Base-by-base conservation (phyloP, 192 early-diverging fungal genomes). In the Linnemannia zychae region DNA sequence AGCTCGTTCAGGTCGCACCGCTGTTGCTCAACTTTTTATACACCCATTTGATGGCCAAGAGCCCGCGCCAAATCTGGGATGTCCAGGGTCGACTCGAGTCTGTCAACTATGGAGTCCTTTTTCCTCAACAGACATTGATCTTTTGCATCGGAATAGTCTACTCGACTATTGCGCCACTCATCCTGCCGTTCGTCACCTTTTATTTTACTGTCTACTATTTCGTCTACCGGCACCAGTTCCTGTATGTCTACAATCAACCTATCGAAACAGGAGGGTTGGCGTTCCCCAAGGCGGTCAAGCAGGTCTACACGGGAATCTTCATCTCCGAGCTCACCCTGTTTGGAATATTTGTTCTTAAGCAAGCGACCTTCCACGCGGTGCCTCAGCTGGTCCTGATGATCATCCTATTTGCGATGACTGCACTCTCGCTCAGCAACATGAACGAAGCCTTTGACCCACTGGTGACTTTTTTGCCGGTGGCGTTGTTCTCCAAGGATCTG, bases 201-300 rank as follows among this genome's bases (percentile, higher is more conserved):
- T 96, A 95, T 88, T 98, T 95, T 84, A 88, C 85, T 15, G 77
- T 97, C 24, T 92, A 91, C 36, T 94, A 93, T 71, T 71, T 96
- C 65, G 96, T 96, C 15, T 97, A 96, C 81, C 80, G 90, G 0
- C 96, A 98, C 87, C 94, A 96, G 82, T 94, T 98, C 80, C 88
- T 95, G 47, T 96, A 95, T 66, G 95, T 96, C 4, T 95, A 94
- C 79, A 88, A 92, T 36, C 87, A 90, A 46, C 65, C 82, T 1
- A 88, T 90, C 79, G 87, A 90, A 60, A 90, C 93, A 2, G 93
- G 91, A 28, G 95, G 95, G 3, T 87, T 93, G 48, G 89, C 91
- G 31, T 96, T 92, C 75, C 92, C 93, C 0, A 86, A 84, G 50
- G 86, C 90, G 17, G 87, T 94, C 47, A 90, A 91, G 77, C 92